A percentile compares a stretch with the other conserved stretches of the same genome.
These are phyloP conservation scores for Lactarius sanguifluus DNA, from an alignment of 768 basidiomycete species.

Conservation along the genomic window DNA sequence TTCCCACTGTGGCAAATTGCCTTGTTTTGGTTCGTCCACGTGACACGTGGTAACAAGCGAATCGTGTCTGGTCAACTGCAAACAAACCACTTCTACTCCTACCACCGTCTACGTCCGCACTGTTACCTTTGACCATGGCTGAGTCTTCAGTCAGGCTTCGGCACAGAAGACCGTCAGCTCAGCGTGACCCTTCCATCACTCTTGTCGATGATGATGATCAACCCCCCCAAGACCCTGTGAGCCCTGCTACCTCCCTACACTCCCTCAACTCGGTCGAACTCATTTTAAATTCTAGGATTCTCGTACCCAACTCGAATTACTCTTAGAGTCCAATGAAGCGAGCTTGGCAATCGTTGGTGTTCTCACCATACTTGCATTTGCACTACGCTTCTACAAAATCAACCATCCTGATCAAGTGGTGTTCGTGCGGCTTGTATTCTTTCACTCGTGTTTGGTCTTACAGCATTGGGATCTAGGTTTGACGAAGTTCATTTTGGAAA, in stretches of 20 bases:
- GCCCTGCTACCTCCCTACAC: neutral
- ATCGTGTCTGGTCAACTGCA: neutral
- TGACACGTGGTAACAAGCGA: constrained; percentile 1
- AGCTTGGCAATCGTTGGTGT: constrained; percentile 61
- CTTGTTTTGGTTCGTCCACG: neutral
- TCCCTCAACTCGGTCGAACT: neutral
- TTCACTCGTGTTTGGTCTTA: constrained; percentile 8
- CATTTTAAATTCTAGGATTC: constrained; percentile 41
- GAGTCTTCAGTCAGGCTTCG: constrained; percentile 11
- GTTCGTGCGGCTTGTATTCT: constrained; percentile 47
- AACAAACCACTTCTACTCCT: neutral
- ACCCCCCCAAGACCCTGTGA: constrained; percentile 20
- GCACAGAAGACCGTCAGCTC: constrained; percentile 20
- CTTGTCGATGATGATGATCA: constrained; percentile 17
- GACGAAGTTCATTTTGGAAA: constrained; percentile 99
- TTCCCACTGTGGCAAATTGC: neutral
- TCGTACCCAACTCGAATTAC: constrained; percentile 58
- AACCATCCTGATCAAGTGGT: constrained; percentile 94
- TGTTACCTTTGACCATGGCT: constrained; percentile 21
- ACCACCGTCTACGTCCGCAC: neutral
- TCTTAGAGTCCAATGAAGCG: constrained; percentile 61
- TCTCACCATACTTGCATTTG: constrained; percentile 76
- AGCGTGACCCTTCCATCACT: neutral
- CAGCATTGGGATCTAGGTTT: constrained; percentile 53
- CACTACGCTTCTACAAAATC: constrained; percentile 90